phyloP scores from a whole-genome alignment of 805 yeast genomes.

The Suhomyces prunicola region DNA sequence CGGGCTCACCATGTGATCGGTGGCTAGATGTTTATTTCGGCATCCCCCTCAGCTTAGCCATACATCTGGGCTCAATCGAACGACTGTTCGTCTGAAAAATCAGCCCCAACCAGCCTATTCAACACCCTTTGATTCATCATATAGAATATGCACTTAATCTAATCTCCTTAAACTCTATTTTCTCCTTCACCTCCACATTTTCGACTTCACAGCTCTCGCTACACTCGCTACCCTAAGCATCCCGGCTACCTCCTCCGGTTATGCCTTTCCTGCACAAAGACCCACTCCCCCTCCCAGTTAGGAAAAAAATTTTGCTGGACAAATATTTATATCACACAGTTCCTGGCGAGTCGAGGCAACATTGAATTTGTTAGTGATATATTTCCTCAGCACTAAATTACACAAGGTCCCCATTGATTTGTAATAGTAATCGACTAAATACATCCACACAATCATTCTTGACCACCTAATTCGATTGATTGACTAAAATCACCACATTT shows the following conservation, averaged over 20 bases:
- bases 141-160: no score
- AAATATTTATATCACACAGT: conserved; percentile 4
- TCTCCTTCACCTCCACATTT: background rate
- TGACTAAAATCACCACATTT: background rate
- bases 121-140: no score
- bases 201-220: background rate
- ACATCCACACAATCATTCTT: background rate
- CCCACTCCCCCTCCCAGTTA: background rate
- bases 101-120: no score
- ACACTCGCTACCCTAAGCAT: background rate
- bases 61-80: background rate
- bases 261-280: background rate
- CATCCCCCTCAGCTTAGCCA: background rate
- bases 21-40: background rate
- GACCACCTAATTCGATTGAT: background rate
- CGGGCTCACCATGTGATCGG: background rate
- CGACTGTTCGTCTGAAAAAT: background rate
- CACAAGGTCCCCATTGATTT: background rate
- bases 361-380: background rate
- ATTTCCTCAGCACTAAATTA: background rate
- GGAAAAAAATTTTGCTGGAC: conserved; percentile 3
- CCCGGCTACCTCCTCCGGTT: background rate
- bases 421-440: background rate
- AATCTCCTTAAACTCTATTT: background rate
- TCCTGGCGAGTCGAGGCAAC: background rate